These are phyloP conservation scores for Haplographium delicatum DNA, from an alignment of 495 filamentous ascomycete genomes.

Conservation along the genomic window DNA sequence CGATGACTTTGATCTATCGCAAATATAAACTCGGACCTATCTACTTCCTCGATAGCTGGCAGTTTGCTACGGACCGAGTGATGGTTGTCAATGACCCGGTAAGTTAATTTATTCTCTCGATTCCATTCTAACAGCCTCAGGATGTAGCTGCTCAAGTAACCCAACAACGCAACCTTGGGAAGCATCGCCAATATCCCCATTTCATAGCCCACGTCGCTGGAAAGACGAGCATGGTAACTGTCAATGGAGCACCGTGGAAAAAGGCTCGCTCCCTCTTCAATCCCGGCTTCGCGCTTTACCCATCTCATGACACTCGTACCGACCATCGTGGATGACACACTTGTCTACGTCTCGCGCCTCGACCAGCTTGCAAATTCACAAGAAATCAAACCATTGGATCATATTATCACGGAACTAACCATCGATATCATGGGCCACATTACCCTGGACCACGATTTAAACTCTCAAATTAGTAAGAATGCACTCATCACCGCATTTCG, in stretches of 20 bases:
- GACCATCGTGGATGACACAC: constrained; percentile 31
- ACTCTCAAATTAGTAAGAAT: constrained; percentile 30
- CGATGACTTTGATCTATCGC: constrained; percentile 5
- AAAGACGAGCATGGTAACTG: constrained; percentile 1
- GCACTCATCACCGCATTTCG: constrained; percentile 30
- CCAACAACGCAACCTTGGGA: background rate
- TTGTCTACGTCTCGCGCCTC: constrained; percentile 29
- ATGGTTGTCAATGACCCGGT: constrained; percentile 10
- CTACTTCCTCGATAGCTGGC: constrained; percentile 12
- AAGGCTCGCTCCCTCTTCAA: constrained; percentile 33
- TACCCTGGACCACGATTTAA: constrained; percentile 25
- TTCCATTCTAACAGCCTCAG: background rate
- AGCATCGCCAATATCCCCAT: background rate
- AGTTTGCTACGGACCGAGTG: background rate
- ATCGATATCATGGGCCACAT: constrained; percentile 56
- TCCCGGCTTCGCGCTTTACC: constrained; percentile 33
- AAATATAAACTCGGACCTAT: constrained; percentile 3
- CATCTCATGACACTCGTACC: constrained; percentile 35
- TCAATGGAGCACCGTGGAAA: constrained; percentile 33
- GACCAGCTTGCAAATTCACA: constrained; percentile 22
- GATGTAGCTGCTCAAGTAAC: no score
- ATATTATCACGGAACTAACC: constrained; percentile 58
- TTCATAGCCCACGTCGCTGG: constrained; percentile 8
- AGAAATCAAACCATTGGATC: constrained; percentile 50
- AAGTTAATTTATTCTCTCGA: background rate